A percentile compares a stretch with the other conserved stretches of the same genome.
phyloP scores from a whole-genome alignment of 2,329 filamentous ascomycete genomes.

The Trichoderma asperellum region DNA sequence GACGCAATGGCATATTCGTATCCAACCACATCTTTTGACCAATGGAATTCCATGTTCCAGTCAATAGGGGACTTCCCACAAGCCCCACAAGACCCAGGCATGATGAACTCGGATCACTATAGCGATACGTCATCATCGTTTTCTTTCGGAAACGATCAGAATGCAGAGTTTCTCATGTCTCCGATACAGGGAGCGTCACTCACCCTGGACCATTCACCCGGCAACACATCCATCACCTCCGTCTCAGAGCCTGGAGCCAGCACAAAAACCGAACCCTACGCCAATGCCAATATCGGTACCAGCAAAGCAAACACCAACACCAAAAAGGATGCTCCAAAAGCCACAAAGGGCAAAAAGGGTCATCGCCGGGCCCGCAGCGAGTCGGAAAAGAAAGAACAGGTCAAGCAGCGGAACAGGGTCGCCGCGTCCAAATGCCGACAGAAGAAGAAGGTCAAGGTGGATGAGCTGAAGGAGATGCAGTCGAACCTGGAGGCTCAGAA shows the following conservation, averaged over 20 bases:
- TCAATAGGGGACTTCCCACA: background rate
- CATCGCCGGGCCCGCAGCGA: background rate
- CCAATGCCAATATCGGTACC: no score
- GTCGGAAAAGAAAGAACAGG: constrained; percentile 12
- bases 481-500: constrained; percentile 50
- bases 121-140: background rate
- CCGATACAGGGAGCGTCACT: background rate
- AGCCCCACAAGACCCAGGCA: background rate
- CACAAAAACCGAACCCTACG: no score
- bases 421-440: constrained; percentile 75
- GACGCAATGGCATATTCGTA: background rate
- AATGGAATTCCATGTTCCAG: background rate
- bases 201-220: background rate
- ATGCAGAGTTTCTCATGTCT: background rate
- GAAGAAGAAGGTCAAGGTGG: constrained; percentile 63
- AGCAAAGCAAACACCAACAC: background rate
- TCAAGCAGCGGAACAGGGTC: constrained; percentile 64
- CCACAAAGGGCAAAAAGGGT: background rate
- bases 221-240: background rate
- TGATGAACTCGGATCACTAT: background rate
- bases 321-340: background rate
- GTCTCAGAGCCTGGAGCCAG: background rate
- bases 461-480: constrained; percentile 52
- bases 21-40: background rate
- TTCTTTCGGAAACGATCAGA: background rate